Base-by-base conservation (phyloP, 331 rosid genomes). In the Rosa hybrid region DNA sequence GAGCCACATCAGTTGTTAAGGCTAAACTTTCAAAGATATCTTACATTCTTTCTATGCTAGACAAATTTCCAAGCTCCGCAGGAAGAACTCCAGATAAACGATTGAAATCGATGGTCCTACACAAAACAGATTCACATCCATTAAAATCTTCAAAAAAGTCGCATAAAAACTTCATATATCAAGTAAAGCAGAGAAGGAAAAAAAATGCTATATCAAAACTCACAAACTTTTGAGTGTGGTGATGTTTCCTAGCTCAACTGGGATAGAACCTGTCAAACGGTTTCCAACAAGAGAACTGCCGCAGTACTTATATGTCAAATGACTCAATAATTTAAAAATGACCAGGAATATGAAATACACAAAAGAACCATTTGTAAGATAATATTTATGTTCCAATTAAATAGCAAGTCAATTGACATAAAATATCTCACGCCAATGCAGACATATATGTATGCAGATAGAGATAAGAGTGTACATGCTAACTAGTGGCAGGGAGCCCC, bases 31-130 rank as follows among this genome's bases (percentile, higher is more conserved):
- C 45, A 59, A 74, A 54, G 44, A 27, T 60, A 69, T 57, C 97
- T 87, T 81, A 90, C 97, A 94, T 12, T 80, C 77, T 90, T 87
- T 88, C 81, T 67, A 94, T 75, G 63, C 1, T 77, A 67, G 57
- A 4, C 74, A 92, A 87, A 77, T 87, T 83, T 39, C 97, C 96
- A 82, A 92, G 91, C 83, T 87, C 87, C 3, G 76, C 67, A 72
- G 96, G 93, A 71, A 94, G 85, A 50, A 6, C 23, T 81, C 92
- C 97, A 63, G 97, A 89, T 9, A 94, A 72, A 11, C 86, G 86
- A 90, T 91, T 94, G 84, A 81, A 87, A 80, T 90, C 92, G 20
- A 94, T 38, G 17, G 38, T 79, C 83, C 98, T 90, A 63, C 54
- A 6, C 14, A 77, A 67, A 78, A 77, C 25, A 77, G 13, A 75